Base-by-base conservation (phyloP, 345 rosid species). In the Kandelia obovata region DNA sequence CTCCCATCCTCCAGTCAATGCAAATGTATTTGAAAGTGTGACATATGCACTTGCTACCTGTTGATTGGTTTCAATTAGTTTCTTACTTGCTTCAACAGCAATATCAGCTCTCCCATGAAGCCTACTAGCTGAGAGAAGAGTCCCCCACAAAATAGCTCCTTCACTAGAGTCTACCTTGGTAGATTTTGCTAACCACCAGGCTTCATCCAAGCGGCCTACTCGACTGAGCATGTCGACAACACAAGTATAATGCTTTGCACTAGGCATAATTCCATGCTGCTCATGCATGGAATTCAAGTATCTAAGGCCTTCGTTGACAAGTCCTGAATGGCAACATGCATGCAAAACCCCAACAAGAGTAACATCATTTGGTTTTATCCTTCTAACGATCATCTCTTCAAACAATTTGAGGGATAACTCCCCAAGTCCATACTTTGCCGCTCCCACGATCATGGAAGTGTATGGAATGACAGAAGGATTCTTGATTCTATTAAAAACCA, bases 261-360 rank as follows among this genome's bases (percentile, higher is more conserved):
- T 84, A 27, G 95, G 89, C 55, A 27, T 49, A 62, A 92, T 62
- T 61, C 89, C 87, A 20, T 90, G 71, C 32, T 78, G 83, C 69
- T 28, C 52, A 21, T 26, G 17, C 96, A 90, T 92, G 0, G 83
- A 73, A 20, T 86, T 77, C 35, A 92, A 76, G 78, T 74, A 74
- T 49, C 67, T 60, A 53, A 90, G 66, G 21, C 96, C 95, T 81
- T 92, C 79, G 9, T 85, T 80, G 0, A 88, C 81, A 4, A 92
- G 80, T 65, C 96, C 95, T 0, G 96, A 83, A 76, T 90, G 98
- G 79, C 98, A 77, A 73, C 98, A 92, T 43, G 95, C 95, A 65
- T 90, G 83, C 78, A 90, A 65, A 16, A 92, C 79, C 1, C 88
- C 92, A 6, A 92, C 69, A 64, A 88, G 81, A 5, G 96, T 90